Evolutionary conservation across 768 basidiomycete genomes (phyloP), one percentile per base, ranked within the genome.

Genomic region (Suillus paluster): DNA sequence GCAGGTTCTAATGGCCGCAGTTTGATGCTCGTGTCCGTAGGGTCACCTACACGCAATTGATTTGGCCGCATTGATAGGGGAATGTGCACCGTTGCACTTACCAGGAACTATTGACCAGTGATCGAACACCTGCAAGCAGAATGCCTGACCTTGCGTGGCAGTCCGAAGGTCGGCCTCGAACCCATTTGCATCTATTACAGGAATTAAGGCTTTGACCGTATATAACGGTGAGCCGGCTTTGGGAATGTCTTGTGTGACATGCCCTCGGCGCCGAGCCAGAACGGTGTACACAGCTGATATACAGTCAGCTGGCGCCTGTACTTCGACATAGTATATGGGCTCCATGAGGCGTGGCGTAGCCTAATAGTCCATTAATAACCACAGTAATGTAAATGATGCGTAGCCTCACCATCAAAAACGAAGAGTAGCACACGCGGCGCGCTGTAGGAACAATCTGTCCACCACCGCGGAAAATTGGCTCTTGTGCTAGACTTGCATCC

Each of bases 31-130:
- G 95, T 94, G 81, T 99, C 97, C 73, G 93, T 96, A 57, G 97
- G 97, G 80, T 99, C 97, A 75, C 97, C 96, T 92, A 69, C 49
- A 61, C 53, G 39, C 25, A 11, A 38, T 39, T 39, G 23, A 39
- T 39, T 11, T 39, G 27, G 38, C 38, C 6, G 10, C 15, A 14
- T 42, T 19, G 48, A 41, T 39, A 41, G 30, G 46, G 46, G 10
- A n/a, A 15, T 30, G 60, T 62, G 46, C 23, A 19, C 3, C 61
- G 39, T 45, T 41, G 17, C 55, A 78, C 87, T 66, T 72, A 91
- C 93, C 94, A 68, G 97, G 97, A n/a, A 99, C 97, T 70, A 97
- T 92, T 17, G 92, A 91, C 97, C 97, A 99, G 70, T 99, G 97
- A 75, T 99, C 97, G 76, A 99, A 99, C 65, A 94, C 87, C 75